Evolutionary conservation across 1,139 yeast genomes (phyloP), one percentile per base, ranked within the genome.

Genomic region (Yamadazyma sp.): DNA sequence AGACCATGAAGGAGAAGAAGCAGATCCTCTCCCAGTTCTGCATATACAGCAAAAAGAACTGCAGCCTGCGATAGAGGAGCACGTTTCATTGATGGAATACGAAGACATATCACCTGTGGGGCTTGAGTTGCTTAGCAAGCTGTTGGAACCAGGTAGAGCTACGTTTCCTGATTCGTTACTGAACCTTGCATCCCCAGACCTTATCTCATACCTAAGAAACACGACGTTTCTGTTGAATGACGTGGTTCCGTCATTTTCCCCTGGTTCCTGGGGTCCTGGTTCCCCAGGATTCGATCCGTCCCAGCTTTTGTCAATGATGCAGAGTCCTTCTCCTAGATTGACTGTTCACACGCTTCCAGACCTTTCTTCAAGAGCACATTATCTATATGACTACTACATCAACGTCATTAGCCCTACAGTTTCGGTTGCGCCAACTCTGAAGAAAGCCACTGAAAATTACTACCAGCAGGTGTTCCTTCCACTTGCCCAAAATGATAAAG

Each of bases 401-500:
- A 78, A 80, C 42, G 73, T 72, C 23, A 64, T 85, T 36, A 76
- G 86, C 5, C 64, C 66, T 12, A 67, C 78, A 38, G 76, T 84
- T 11, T 79, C 86, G 12, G 77, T 85, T 37, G 82, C 87, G 1
- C 86, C 92, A 3, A 42, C 47, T n/a, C 41, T 40, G 37, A 62
- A 71, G 8, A 70, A 45, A 60, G 66, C 56, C 35, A 78, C 73
- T 24, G 78, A 82, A 24, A 86, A 86, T 53, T 78, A 82, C 49
- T 86, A 81, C 54, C 76, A 80, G 40, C 79, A 79, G 29, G 81
- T 85, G n/a, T 86, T 86, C 54, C 62, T 86, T 29, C 92, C 94
- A 1, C 76, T 86, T 73, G 92, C 95, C 0, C 80, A 81, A 39
- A 65, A 69, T 39, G 86, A 84, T 50, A 67, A 69, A 29, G 86